Conservation (phyloP, 352 stramenopile species). For the Phytophthora tentaculata region DNA sequence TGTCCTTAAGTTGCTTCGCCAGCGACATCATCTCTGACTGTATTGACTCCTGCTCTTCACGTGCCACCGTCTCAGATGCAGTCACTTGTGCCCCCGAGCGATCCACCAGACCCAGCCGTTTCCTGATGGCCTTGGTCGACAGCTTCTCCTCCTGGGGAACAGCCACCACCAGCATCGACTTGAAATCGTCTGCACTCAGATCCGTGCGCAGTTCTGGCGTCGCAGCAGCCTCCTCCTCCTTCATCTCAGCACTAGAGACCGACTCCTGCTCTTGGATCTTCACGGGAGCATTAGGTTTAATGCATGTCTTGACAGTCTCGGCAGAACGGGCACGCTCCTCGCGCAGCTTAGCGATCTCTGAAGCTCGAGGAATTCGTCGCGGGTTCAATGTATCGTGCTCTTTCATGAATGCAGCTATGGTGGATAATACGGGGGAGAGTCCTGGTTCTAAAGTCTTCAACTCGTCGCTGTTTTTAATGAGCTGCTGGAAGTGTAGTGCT, state of each 20-base stretch:
- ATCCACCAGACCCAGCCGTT: slow-evolving; percentile 61
- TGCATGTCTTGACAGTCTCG: background rate
- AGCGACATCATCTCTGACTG: slow-evolving; percentile 80
- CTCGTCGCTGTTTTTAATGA: slow-evolving; percentile 30
- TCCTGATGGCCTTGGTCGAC: slow-evolving; percentile 60
- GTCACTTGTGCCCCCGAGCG: slow-evolving; percentile 31
- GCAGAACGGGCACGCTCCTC: slow-evolving; percentile 14
- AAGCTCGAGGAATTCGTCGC: slow-evolving; percentile 34
- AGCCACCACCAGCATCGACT: slow-evolving; percentile 59
- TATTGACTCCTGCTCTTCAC: slow-evolving; percentile 73
- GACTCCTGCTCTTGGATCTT: background rate
- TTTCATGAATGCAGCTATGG: slow-evolving; percentile 30
- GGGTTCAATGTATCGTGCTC: background rate
- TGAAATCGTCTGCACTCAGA: slow-evolving; percentile 60
- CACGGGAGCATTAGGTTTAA: background rate
- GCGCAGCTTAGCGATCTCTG: slow-evolving; percentile 35
- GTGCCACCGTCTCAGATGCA: slow-evolving; percentile 51
- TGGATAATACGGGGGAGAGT: slow-evolving; percentile 21
- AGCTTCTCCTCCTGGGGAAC: slow-evolving; percentile 49
- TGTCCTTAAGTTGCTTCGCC: slow-evolving; percentile 74
- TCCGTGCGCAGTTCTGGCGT: slow-evolving; percentile 34
- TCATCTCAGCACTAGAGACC: background rate
- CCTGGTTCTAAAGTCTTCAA: slow-evolving; percentile 33
- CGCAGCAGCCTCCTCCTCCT: slow-evolving; percentile 4
- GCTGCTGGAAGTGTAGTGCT: slow-evolving; percentile 42